Percentiles rank a stretch among this genome's conserved stretches.
These are phyloP conservation scores for Hypoxylon sp. DNA, from an alignment of 2,329 filamentous ascomycete genomes.

Conservation along the genomic window DNA sequence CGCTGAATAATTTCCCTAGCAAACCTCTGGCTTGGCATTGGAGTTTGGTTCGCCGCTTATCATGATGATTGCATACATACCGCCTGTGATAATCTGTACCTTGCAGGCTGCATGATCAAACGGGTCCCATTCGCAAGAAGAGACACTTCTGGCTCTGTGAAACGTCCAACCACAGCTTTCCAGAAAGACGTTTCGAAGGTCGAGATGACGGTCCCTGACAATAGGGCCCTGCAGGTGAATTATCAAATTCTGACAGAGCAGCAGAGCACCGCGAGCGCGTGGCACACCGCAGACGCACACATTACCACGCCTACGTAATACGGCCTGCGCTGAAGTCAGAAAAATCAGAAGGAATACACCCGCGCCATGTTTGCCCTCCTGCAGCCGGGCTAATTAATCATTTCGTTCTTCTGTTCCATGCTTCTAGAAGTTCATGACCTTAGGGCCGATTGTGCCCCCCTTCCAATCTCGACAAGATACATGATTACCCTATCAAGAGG, in stretches of 20 bases:
- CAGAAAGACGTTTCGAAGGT: conserved; percentile 24
- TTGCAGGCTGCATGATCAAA: conserved; percentile 33
- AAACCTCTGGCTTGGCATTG: conserved; percentile 10
- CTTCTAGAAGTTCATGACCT: conserved; percentile 26
- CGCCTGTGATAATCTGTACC: conserved; percentile 19
- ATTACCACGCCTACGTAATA: conserved; percentile 37
- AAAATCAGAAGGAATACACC: conserved; percentile 22
- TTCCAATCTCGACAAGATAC: conserved; percentile 22
- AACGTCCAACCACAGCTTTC: conserved; percentile 21
- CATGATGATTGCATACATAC: conserved; percentile 31
- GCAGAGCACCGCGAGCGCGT: not conserved
- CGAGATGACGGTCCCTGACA: conserved; percentile 11
- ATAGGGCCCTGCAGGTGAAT: conserved; percentile 4
- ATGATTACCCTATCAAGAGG: conserved; percentile 10
- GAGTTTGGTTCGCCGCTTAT: conserved; percentile 28
- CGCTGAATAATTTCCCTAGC: not conserved
- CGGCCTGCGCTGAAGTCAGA: conserved; percentile 35
- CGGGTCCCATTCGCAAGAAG: conserved; percentile 7
- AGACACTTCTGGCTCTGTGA: conserved; percentile 15
- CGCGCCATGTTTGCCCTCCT: conserved; percentile 27
- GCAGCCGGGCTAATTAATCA: conserved; percentile 36
- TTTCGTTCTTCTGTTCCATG: conserved; percentile 22
- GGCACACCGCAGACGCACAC: not conserved
- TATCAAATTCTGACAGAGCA: conserved; percentile 26
- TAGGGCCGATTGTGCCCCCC: conserved; percentile 33